Evolutionary conservation across 148 eudicot genomes (phyloP), one percentile per base, ranked within the genome.

Genomic region (Cornus kousa): DNA sequence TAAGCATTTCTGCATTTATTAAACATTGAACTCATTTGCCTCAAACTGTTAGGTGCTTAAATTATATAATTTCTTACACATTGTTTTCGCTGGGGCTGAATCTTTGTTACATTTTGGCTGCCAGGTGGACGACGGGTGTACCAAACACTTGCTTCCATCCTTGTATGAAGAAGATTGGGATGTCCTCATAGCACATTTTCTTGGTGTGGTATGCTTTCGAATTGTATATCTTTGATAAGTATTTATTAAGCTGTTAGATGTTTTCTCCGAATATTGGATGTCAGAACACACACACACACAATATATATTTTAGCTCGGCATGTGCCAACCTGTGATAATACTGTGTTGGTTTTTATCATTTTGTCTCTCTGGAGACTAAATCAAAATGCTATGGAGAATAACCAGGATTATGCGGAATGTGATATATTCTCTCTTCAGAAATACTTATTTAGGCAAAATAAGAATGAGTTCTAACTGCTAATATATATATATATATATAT

Each of bases 131-230:
- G 84, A 94, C 80, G 98, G 99, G 50, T 96, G 99, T 82, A 86
- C 87, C 31, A 80, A 87, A 62, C 90, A 94, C 87, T 87, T 96
- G 83, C 82, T 94, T 73, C 99, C 98, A 19, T 80, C 92, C 60
- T 83, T 96, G 75, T 76, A 84, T 70, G 88, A 90, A 79, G 95
- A 83, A 37, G 80, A 94, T 74, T 96, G 98, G 98, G 98, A 96
- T 78, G 98, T 96, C 80, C 93, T 96, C 67, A 90, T 96, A 76
- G 99, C 99, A 14, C 99, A 96, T 83, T 96, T 94, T 85, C 99
- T 96, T 74, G 99, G 99, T 75, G 97, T 96, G 99, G 99, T 95
- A 90, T 72, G 89, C 80, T 59, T 43, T 62, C 4, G 24, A 17
- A 62, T 20, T 62, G 59, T 13, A 53, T 62, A 0, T 57, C 20